phyloP scores from a whole-genome alignment of 2,329 filamentous ascomycete species.

The Diplocarpon mali region DNA sequence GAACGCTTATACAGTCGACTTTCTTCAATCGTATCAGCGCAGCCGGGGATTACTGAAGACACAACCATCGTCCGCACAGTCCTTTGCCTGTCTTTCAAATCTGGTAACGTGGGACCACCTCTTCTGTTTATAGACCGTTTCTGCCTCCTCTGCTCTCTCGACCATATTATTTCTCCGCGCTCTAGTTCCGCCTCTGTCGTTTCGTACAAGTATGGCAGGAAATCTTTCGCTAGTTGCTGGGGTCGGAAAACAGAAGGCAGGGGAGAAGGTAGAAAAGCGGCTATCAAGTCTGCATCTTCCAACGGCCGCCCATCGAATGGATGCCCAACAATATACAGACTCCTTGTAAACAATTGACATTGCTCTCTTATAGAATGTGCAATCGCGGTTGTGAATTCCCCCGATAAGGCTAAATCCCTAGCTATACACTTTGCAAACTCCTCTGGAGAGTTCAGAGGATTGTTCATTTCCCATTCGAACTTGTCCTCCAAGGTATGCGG shows the following conservation, averaged over 20 bases:
- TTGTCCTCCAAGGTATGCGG: slow-evolving; percentile 90
- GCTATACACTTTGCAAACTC: slow-evolving; percentile 88
- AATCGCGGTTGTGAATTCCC: slow-evolving; percentile 95
- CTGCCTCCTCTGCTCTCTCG: slow-evolving; percentile 84
- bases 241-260: slow-evolving; percentile 76
- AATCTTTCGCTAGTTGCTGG: slow-evolving; percentile 88
- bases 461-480: slow-evolving; percentile 99
- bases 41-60: slow-evolving; percentile 83
- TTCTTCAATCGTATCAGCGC: slow-evolving; percentile 68
- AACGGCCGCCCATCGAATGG: slow-evolving; percentile 89
- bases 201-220: slow-evolving; percentile 86
- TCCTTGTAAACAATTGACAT: slow-evolving; percentile 85
- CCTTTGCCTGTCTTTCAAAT: slow-evolving; percentile 86
- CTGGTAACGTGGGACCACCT: slow-evolving; percentile 86
- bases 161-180: slow-evolving; percentile 82
- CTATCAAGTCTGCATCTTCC: slow-evolving; percentile 80
- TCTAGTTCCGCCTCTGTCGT: slow-evolving; percentile 85
- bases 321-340: slow-evolving; percentile 85
- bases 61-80: slow-evolving; percentile 89
- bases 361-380: slow-evolving; percentile 97
- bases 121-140: slow-evolving; percentile 91
- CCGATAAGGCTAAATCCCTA: slow-evolving; percentile 77
- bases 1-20: slow-evolving; percentile 78
- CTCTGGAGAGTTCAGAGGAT: slow-evolving; percentile 84
- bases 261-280: slow-evolving; percentile 78